These are phyloP conservation scores for Gossypium stocksii DNA, from an alignment of 345 rosid genomes.

Conservation along the genomic window DNA sequence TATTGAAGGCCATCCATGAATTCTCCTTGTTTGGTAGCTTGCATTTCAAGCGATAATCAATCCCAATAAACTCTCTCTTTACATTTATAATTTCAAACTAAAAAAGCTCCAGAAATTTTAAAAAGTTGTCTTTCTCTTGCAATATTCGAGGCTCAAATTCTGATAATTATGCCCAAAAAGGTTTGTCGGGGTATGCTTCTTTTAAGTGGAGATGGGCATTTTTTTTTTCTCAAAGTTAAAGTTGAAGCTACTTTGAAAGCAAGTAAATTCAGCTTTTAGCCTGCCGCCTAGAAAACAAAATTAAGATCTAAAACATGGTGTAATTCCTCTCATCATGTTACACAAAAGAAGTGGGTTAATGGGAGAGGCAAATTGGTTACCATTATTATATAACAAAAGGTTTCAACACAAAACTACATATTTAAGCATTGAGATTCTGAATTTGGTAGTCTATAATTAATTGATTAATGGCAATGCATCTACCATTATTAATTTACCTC, in stretches of 20 bases:
- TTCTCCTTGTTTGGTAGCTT: constrained; percentile 5
- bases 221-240: not conserved
- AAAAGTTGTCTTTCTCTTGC: not conserved
- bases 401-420: no score
- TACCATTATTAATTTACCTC: not conserved
- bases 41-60: not conserved
- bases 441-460: no score
- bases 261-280: not conserved
- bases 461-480: not conserved
- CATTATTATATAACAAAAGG: no score
- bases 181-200: not conserved
- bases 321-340: no score
- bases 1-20: not conserved
- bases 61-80: no score
- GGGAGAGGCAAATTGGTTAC: no score
- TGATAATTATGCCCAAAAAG: not conserved
- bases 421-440: no score
- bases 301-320: not conserved
- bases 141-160: not conserved
- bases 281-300: constrained; percentile 1
- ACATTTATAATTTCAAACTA: not conserved
- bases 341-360: no score
- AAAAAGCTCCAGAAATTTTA: no score
- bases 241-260: constrained; percentile 13
- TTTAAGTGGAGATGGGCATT: not conserved